Base-by-base conservation (phyloP, 169 alveolate genomes). In the Plasmodium relictum region DNA sequence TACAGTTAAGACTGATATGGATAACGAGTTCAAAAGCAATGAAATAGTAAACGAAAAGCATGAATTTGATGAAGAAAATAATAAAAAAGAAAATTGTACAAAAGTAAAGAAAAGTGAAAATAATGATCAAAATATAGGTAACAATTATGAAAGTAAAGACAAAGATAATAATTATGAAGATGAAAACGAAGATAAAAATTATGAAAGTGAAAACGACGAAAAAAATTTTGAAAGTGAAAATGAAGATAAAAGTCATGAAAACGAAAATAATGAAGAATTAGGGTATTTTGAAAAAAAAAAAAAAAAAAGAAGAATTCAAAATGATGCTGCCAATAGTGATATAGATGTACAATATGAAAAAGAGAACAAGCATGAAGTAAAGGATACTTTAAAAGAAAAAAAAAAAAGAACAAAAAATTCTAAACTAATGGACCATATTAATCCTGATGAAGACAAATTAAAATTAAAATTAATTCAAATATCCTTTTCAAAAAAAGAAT, bases 361-460 rank as follows among this genome's bases (percentile, higher is more conserved):
- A n/a, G 39, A 24, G 8, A 7, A 68, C 7, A 24, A 12, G 24
- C 58, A 59, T 16, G 50, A 59, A 68, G 22, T 7, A 42, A 44
- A 61, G 3, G 66, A 20, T 20, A 10, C 20, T 0, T n/a, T 24
- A 20, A 74, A 74, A 16, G 22, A 54, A 59, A 71, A 71, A 71
- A 69, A 41, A n/a, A 71, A 44, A 41, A 86, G 70, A 86, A 71
- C 14, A 50, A 86, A 70, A 86, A 86, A 86, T 22, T 86, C 92
- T 10, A 71, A 59, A 18, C 70, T 86, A 10, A 86, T 86, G 88
- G 85, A 65, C 1, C 68, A 80, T 45, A 48, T 70, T n/a, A 71
- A 71, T 16, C 65, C 76, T 20, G n/a, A 71, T 86, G 87, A 71
- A 20, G 92, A 86, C 50, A 86, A 86, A 44, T 8, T n/a, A 16